Base-by-base conservation (phyloP, 2,329 filamentous ascomycete genomes). In the Lachnum nothofagi region DNA sequence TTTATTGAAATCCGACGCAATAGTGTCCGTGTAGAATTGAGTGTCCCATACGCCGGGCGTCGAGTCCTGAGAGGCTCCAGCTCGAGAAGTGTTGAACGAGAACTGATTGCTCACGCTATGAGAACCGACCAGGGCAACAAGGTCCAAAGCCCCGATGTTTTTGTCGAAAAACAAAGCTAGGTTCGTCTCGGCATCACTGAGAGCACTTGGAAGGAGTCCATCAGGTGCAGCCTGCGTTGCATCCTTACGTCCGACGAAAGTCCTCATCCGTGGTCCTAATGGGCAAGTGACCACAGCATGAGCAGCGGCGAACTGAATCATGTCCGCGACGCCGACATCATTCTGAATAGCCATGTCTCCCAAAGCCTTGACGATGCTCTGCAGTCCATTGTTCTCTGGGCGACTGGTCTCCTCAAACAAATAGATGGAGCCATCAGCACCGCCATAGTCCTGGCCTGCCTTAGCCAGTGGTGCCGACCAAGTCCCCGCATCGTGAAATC, bases 31-130 rank as follows among this genome's bases (percentile, higher is more conserved):
- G 50, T 67, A 70, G 54, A 58, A 69, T 19, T 61, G 64, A 43
- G 62, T 63, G 45, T 70, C 67, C 67, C 67, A 70, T 10, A 56
- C 44, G 3, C 67, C 67, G 1, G 63, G 63, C 2, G 67, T 68
- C 3, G 60, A 60, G 53, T 70, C 67, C 17, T 68, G 55, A 1
- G 59, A 17, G 5, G 62, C 58, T 2, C 63, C 61, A 0, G 59
- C 59, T 14, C 46, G 37, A 4, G 63, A 53, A 2, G 62, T 60
- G 20, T 65, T 56, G 16, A 51, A 51, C 44, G 39, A 14, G 42
- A 61, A 61, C 43, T 68, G 64, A 24, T 61, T 65, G 2, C 63
- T 63, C 4, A 65, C 47, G 1, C 60, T 64, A 55, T 70, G 68
- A 4, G 67, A 65, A 24, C 68, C 68, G 42, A 69, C 55, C 4